These are phyloP conservation scores for Papiliotrema terrestris DNA, from an alignment of 1,284 basidiomycete genomes.

Conservation along the genomic window DNA sequence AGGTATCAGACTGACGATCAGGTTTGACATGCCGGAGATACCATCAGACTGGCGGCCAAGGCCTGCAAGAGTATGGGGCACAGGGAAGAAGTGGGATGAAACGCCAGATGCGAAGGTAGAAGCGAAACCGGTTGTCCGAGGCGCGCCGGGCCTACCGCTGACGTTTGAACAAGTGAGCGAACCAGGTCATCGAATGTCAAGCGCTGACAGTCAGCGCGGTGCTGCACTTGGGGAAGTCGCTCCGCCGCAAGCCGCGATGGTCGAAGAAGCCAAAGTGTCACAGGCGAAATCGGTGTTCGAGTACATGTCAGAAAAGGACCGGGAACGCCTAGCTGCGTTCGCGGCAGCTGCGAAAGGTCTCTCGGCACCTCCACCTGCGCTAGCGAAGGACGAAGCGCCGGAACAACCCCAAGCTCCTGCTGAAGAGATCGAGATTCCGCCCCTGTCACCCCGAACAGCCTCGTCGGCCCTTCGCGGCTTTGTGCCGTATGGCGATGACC, in stretches of 20 bases:
- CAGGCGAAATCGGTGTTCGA: slow-evolving; percentile 72
- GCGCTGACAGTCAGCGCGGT: slow-evolving; percentile 61
- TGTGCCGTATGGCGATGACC: slow-evolving; percentile 79
- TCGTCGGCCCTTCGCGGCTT: slow-evolving; percentile 83
- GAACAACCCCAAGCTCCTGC: slow-evolving; percentile 13
- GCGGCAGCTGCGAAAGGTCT: slow-evolving; percentile 40
- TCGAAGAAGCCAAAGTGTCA: slow-evolving; percentile 54
- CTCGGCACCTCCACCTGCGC: slow-evolving; percentile 20
- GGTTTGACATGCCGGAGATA: slow-evolving; percentile 75
- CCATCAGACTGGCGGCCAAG: slow-evolving; percentile 81
- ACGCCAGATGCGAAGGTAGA: slow-evolving; percentile 49
- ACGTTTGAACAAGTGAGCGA: slow-evolving; percentile 42
- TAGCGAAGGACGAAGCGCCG: slow-evolving; percentile 14
- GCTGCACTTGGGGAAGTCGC: slow-evolving; percentile 67
- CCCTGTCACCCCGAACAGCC: slow-evolving; percentile 67
- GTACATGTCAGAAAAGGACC: slow-evolving; percentile 85
- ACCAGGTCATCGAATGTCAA: neutral
- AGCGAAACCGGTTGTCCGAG: slow-evolving; percentile 25
- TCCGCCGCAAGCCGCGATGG: too few relatives aligned
- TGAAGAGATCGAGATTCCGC: slow-evolving; percentile 56
- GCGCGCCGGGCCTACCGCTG: slow-evolving; percentile 30
- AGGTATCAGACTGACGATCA: slow-evolving; percentile 36
- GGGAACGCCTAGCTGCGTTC: slow-evolving; percentile 72
- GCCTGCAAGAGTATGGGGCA: slow-evolving; percentile 72
- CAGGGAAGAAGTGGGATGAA: slow-evolving; percentile 55